These are phyloP conservation scores for Urtica urens DNA, from an alignment of 306 rosid species.

Conservation along the genomic window DNA sequence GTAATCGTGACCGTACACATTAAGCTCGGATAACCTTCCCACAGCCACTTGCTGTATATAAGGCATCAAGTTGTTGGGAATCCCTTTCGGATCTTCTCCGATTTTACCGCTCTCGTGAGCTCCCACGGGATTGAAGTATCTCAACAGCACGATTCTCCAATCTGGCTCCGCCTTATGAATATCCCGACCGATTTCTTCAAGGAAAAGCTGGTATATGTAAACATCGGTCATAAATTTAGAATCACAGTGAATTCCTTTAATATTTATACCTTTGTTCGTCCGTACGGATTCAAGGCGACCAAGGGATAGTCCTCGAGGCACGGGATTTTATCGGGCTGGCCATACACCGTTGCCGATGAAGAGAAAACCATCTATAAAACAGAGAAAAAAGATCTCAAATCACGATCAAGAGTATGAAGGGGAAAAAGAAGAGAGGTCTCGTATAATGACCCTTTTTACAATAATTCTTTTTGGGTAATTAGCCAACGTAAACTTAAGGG, in stretches of 20 bases:
- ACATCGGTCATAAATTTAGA: slow-evolving; percentile 4
- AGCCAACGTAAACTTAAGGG: no score
- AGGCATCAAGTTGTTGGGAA: slow-evolving; percentile 95
- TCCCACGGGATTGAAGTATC: slow-evolving; percentile 97
- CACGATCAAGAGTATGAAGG: not conserved
- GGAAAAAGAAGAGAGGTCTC: not conserved
- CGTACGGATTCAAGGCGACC: slow-evolving; percentile 83
- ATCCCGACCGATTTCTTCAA: slow-evolving; percentile 78
- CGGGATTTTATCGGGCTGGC: slow-evolving; percentile 79
- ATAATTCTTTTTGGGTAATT: no score
- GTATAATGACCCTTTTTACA: no score
- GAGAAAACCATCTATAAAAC: slow-evolving; percentile 78
- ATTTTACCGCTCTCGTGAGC: slow-evolving; percentile 88
- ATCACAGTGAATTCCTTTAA: no score
- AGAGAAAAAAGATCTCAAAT: slow-evolving; percentile 5
- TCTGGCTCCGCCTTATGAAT: slow-evolving; percentile 75
- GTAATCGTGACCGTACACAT: slow-evolving; percentile 74
- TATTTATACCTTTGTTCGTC: slow-evolving; percentile 83
- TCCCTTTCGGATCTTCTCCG: slow-evolving; percentile 95
- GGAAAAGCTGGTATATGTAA: slow-evolving; percentile 46
- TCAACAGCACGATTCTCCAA: slow-evolving; percentile 67
- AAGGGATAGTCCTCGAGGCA: slow-evolving; percentile 67
- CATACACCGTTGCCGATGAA: slow-evolving; percentile 88
- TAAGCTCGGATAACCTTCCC: slow-evolving; percentile 80
- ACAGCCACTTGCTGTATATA: slow-evolving; percentile 90